phyloP scores from a whole-genome alignment of 2,329 filamentous ascomycete genomes.

The Dryadomyces quercus-mongolicae region DNA sequence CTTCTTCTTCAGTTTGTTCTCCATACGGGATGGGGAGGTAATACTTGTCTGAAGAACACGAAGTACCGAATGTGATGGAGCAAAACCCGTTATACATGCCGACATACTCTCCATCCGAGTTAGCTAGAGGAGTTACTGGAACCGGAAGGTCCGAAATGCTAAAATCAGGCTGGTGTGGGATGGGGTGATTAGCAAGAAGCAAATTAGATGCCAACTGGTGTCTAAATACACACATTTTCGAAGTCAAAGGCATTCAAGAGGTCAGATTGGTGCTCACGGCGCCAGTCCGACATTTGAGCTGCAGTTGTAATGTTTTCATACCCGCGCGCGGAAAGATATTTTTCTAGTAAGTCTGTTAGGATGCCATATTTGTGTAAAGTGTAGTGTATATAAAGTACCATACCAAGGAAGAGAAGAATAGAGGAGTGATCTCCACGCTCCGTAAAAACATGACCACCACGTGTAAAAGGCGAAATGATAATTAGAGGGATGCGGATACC shows the following conservation, averaged over 20 bases:
- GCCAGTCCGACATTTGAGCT: slow-evolving; percentile 15
- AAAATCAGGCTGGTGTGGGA: slow-evolving; percentile 31
- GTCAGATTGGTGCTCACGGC: slow-evolving; percentile 15
- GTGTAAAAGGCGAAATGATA: slow-evolving; percentile 43
- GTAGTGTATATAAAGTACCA: slow-evolving; percentile 10
- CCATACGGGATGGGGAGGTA: slow-evolving; percentile 31
- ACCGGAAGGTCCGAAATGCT: slow-evolving; percentile 32
- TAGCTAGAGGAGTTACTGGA: slow-evolving; percentile 27
- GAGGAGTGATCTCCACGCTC: slow-evolving; percentile 43
- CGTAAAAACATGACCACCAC: slow-evolving; percentile 38
- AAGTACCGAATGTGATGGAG: slow-evolving; percentile 24
- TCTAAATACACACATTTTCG: too few species aligned
- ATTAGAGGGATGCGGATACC: slow-evolving; percentile 39
- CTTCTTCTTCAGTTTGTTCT: slow-evolving; percentile 22
- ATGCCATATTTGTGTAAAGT: not conserved
- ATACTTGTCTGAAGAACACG: slow-evolving; percentile 9
- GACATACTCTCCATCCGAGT: slow-evolving; percentile 28
- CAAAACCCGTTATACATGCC: slow-evolving; percentile 28
- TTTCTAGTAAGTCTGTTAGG: too few species aligned
- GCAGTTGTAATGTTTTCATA: slow-evolving; percentile 14
- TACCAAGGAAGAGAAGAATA: slow-evolving; percentile 40
- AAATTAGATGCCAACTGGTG: not conserved
- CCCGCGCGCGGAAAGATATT: slow-evolving; percentile 18
- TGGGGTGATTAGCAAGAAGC: too few species aligned
- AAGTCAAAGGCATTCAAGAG: slow-evolving; percentile 17